phyloP scores from a whole-genome alignment of 169 alveolate species.

The Cryptosporidium bovis region DNA sequence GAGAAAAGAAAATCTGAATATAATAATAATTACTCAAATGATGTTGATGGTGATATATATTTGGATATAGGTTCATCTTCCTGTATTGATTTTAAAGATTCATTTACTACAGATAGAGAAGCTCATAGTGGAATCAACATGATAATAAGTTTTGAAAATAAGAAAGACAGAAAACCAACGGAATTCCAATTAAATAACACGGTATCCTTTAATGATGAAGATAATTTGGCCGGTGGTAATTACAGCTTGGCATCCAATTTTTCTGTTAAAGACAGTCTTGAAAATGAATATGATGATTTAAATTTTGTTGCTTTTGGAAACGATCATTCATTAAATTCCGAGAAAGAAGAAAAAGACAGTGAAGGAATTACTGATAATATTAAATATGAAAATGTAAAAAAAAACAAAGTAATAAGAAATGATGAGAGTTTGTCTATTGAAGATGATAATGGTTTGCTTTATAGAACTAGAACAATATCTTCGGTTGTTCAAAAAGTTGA shows the following conservation, averaged over 20 bases:
- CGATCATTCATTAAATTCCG: not conserved
- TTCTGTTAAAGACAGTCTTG: constrained; percentile 31
- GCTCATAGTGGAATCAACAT: not conserved
- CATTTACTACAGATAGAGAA: not conserved
- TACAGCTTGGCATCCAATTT: constrained; percentile 46
- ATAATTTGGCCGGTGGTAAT: constrained; percentile 3
- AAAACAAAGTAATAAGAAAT: not conserved
- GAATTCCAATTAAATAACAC: too few relatives aligned
- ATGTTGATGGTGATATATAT: not conserved
- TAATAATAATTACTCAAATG: not conserved
- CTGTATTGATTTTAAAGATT: too few relatives aligned
- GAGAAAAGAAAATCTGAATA: not conserved
- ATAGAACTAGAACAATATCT: constrained; percentile 52
- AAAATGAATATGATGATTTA: constrained; percentile 9
- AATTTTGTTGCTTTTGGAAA: constrained; percentile 63
- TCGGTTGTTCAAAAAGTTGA: not conserved
- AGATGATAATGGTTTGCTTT: constrained; percentile 42
- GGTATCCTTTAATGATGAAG: not conserved
- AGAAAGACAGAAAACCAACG: too few relatives aligned
- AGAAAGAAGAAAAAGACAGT: not conserved
- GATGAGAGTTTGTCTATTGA: not conserved
- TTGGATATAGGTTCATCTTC: too few relatives aligned
- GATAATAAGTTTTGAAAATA: too few relatives aligned
- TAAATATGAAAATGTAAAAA: not conserved
- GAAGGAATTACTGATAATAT: not conserved